Base-by-base conservation (phyloP, 305 asterid species). In the Fraxinus greggii region DNA sequence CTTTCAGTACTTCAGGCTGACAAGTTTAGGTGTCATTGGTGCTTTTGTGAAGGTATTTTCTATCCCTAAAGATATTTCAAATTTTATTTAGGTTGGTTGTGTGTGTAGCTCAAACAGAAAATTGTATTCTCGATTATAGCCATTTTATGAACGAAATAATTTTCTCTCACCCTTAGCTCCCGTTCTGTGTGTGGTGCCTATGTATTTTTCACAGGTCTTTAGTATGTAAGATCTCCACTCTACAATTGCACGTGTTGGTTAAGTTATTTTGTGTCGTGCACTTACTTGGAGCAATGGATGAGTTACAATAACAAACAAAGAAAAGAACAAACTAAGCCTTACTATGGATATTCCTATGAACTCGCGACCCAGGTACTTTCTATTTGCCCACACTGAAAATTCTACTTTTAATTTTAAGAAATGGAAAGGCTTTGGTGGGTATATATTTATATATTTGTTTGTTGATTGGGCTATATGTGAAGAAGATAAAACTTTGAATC, bases 1-100 rank as follows among this genome's bases (percentile, higher is more conserved):
- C 42, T 93, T 95, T 78, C 98, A 95, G 89, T 94, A 92, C 87
- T 85, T 93, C 89, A 90, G 99, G 92, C 98, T 95, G 85, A 95
- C 99, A 10, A 95, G 99, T 87, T 87, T 95, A 42, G 99, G 98
- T 26, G 98, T 95, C 81, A 94, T 95, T 78, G 99, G 98, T 86
- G 97, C 98, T 84, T 83, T 95, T 84, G 99, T 94, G 86, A 94
- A 95, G 98, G 98, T 95, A 92, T 76, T 85, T 72, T 70, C 65
- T 69, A 24, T 78, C 75, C 29, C 48, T 21, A 28, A 48, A 38
- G 63, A 74, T 83, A 7, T 40, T 59, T 65, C 76, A 21, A 12
- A 21, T 63, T 23, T 42, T 56, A 73, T 13, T 28, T 67, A 28
- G 0, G 7, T 28, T n/a, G 13, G 36, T 5, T 28, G 7, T 21